Conservation (phyloP, 2,329 filamentous ascomycete genomes). For the Fusarium vanettenii region DNA sequence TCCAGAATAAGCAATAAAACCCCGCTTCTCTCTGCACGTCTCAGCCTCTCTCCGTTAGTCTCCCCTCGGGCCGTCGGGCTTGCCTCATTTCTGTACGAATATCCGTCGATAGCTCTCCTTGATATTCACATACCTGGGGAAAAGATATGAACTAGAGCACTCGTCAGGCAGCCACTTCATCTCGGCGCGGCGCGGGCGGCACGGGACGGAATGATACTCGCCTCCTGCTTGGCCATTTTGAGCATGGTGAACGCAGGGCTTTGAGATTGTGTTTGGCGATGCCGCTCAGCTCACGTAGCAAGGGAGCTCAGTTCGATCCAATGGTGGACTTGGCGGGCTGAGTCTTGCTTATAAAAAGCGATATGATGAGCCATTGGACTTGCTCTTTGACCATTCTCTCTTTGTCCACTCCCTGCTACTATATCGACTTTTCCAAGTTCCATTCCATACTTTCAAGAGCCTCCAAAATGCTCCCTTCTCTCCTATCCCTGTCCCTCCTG, state of each 20-base stretch:
- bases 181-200: not conserved
- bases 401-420: no score
- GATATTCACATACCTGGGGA: not conserved
- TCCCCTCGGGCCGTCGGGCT: not conserved
- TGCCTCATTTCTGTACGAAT: not conserved
- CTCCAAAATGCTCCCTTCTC: slow-evolving; percentile 9
- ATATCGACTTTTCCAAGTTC: no score
- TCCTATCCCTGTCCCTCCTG: slow-evolving; percentile 13
- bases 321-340: not conserved
- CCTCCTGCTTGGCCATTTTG: not conserved
- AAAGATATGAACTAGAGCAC: not conserved
- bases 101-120: not conserved
- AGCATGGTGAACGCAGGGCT: not conserved
- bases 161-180: not conserved
- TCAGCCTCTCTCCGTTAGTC: not conserved
- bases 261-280: not conserved
- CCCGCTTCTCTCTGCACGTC: not conserved
- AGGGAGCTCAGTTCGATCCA: not conserved
- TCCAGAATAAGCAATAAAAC: not conserved
- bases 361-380: not conserved
- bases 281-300: not conserved
- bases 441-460: not conserved
- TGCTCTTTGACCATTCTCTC: not conserved
- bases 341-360: not conserved
- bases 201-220: not conserved